Evolutionary conservation across 495 filamentous ascomycete species (phyloP).

Genomic region (Parmelia sp.): DNA sequence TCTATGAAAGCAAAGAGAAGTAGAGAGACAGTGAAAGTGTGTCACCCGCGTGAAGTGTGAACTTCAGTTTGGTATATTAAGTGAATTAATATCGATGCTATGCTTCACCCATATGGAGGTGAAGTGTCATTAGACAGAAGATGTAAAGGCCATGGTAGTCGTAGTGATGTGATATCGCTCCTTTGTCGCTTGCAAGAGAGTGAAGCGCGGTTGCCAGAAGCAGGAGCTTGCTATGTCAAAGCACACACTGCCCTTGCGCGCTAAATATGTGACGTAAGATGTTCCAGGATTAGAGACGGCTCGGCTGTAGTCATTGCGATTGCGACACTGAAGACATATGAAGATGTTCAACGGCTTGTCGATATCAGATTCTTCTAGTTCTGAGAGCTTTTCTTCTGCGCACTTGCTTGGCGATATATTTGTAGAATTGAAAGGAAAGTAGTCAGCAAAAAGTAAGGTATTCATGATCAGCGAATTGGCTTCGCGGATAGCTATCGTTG

Average conservation of each 20-base stretch:
- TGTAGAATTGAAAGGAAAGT: no score
- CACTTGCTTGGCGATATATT: no score
- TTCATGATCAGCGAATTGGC: slow-evolving; percentile 4
- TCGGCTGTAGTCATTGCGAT: not conserved
- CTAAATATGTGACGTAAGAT: not conserved
- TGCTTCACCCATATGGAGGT: not conserved
- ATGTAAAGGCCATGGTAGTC: not conserved
- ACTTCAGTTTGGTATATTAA: not conserved
- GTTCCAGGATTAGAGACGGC: not conserved
- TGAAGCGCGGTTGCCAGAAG: not conserved
- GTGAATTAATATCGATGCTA: not conserved
- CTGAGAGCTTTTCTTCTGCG: no score
- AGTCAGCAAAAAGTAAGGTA: not conserved
- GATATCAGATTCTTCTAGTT: not conserved
- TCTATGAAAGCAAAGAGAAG: not conserved
- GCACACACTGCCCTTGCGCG: not conserved
- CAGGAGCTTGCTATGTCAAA: not conserved
- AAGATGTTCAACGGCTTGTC: not conserved
- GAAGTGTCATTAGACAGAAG: not conserved
- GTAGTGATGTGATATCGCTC: not conserved
- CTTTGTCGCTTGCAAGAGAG: not conserved
- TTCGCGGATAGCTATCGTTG: slow-evolving; percentile 10
- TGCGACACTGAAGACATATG: not conserved
- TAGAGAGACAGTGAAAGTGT: not conserved
- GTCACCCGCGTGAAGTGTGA: not conserved